Conservation (phyloP, 2,329 filamentous ascomycete genomes). For the Colletotrichum sp. region DNA sequence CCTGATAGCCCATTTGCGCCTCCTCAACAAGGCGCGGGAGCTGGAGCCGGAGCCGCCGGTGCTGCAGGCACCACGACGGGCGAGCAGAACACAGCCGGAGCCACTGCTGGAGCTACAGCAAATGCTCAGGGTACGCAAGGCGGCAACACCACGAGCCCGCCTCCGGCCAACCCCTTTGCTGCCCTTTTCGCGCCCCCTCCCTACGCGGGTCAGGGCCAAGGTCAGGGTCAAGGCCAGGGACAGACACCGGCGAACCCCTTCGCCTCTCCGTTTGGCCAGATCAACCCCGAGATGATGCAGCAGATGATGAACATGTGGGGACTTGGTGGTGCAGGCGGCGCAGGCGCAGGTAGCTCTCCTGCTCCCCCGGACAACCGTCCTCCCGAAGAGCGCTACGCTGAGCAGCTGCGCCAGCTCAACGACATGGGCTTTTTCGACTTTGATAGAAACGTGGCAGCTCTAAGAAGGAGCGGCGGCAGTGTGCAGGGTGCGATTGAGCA, state of each 20-base stretch:
- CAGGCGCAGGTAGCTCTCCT: constrained; percentile 38
- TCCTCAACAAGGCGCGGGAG: constrained; percentile 22
- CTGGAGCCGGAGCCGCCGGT: neutral
- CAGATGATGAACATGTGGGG: constrained; percentile 59
- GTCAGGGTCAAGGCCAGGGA: constrained; percentile 28
- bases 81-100: constrained; percentile 13
- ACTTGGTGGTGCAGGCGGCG: constrained; percentile 36
- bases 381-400: constrained; percentile 90
- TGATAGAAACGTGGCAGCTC: constrained; percentile 86
- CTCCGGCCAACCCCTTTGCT: constrained; percentile 70
- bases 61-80: constrained; percentile 18
- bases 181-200: constrained; percentile 58
- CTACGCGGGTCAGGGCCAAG: constrained; percentile 35
- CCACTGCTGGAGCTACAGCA: constrained; percentile 21
- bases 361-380: constrained; percentile 81
- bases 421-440: constrained; percentile 99
- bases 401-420: constrained; percentile 90
- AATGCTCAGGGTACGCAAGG: constrained; percentile 25
- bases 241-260: constrained; percentile 41
- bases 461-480: constrained; percentile 88
- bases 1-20: constrained; percentile 22
- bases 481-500: constrained; percentile 91
- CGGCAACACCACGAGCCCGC: constrained; percentile 33
- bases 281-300: constrained; percentile 59
- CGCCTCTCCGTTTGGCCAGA: constrained; percentile 45